These are phyloP conservation scores for Stentor roeselii DNA, from an alignment of 73 alveolate genomes.

Conservation along the genomic window DNA sequence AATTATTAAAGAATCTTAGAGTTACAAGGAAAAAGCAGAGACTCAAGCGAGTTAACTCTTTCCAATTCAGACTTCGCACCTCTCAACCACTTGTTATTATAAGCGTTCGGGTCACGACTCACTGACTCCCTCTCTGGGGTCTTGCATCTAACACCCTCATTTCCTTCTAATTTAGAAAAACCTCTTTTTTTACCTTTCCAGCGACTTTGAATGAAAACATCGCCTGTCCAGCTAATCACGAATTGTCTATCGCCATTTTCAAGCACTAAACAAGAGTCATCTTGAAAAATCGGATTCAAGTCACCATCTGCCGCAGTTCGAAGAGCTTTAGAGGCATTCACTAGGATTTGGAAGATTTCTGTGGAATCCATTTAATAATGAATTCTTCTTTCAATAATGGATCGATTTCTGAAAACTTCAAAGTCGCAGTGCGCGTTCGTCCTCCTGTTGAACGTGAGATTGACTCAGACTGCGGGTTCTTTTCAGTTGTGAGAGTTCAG, in stretches of 20 bases:
- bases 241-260: too few relatives aligned
- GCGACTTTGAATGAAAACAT: not conserved
- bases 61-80: not conserved
- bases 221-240: not conserved
- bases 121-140: not conserved
- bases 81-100: not conserved
- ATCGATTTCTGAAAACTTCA: constrained; percentile 74
- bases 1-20: not conserved
- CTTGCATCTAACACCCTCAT: not conserved
- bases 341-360: too few relatives aligned
- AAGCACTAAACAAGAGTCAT: not conserved
- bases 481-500: constrained; percentile 61
- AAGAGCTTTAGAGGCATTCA: too few relatives aligned
- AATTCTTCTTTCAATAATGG: constrained; percentile 28
- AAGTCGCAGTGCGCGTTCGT: constrained; percentile 97
- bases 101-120: not conserved
- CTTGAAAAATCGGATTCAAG: not conserved
- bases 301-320: not conserved
- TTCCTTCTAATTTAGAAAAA: not conserved
- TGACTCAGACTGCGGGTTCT: constrained; percentile 76
- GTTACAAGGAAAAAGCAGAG: not conserved
- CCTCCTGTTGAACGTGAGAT: constrained; percentile 99
- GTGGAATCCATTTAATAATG: not conserved
- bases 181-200: not conserved
- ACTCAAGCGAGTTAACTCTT: not conserved